Evolutionary conservation across 331 rosid genomes (phyloP), one percentile per base, ranked within the genome.

Genomic region (Saraca asoca): DNA sequence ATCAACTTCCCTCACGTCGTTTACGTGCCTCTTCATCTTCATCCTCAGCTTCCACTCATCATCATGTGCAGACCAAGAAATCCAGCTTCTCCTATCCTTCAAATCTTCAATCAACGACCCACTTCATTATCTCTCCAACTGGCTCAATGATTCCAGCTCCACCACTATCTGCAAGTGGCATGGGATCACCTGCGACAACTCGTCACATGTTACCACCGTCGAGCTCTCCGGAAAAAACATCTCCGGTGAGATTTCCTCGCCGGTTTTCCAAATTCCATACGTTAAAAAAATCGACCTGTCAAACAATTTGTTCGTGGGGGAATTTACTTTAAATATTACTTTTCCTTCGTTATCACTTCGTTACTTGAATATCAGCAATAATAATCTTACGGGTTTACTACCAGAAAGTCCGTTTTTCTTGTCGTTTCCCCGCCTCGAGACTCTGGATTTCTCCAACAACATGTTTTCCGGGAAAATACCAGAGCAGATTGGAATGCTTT

Each of bases 361-460:
- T 19, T 75, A 72, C 74, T 87, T 94, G 51, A 94, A 94, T 33
- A 85, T 94, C 12, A 94, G 99, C 67, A 83, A 78, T 78, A 94
- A 94, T 78, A 94, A 88, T 73, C 49, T 94, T 49, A 88, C 97
- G 0, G 91, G 97, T 17, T 45, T 76, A 6, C 35, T 90, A 18
- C 97, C 97, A 7, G 62, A 12, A 31, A 73, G 85, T 19, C 69
- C 83, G 20, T 59, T 80, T 35, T 64, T 80, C 0, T 73, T 71
- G 16, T 74, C 84, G 2, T 62, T 80, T 46, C 55, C 77, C 9
- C 45, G 15, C 56, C 81, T 94, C 5, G 80, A 80, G 64, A 79
- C 68, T 33, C 79, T 94, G 0, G 97, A 94, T 57, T 80, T 94
- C 76, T 88, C 92, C 9, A 94, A 94, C 88, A 94, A 94, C 86